phyloP scores from a whole-genome alignment of 495 filamentous ascomycete genomes.

The Entonaema liquescens region DNA sequence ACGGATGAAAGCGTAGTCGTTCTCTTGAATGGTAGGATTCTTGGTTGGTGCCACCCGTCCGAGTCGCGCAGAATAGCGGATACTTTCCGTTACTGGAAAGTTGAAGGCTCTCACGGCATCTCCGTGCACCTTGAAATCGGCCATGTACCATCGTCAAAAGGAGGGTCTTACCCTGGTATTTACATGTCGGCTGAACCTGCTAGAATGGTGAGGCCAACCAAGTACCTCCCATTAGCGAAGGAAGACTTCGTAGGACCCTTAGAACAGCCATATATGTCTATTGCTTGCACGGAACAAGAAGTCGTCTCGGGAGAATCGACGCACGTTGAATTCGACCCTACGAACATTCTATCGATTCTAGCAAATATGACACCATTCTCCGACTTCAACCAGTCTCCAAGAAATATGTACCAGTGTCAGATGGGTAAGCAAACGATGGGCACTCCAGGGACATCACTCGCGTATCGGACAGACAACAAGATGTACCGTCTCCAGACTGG shows the following conservation, averaged over 20 bases:
- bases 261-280: conserved; percentile 98
- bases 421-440: conserved; percentile 99
- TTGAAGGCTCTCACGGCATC: conserved; percentile 86
- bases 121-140: conserved; percentile 89
- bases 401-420: conserved; percentile 99
- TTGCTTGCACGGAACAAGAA: conserved; percentile 85
- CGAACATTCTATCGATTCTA: conserved; percentile 95
- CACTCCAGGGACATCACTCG: conserved; percentile 86
- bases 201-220: conserved; percentile 90
- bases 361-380: conserved; percentile 99
- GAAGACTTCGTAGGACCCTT: conserved; percentile 89
- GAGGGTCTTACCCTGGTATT: conserved; percentile 93
- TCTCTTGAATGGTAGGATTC: conserved; percentile 85
- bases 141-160: conserved; percentile 82
- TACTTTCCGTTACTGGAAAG: conserved; percentile 92
- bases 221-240: conserved; percentile 85
- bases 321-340: conserved; percentile 94
- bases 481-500: conserved; percentile 93
- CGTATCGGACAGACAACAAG: conserved; percentile 96
- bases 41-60: conserved; percentile 88
- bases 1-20: conserved; percentile 83
- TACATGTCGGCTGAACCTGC: conserved; percentile 89
- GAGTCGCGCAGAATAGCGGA: conserved; percentile 81
- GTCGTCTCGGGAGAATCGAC: conserved; percentile 86
- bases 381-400: conserved; percentile 97